Base-by-base conservation (phyloP, 2,329 filamentous ascomycete species). In the Incumbomyces delicatus region DNA sequence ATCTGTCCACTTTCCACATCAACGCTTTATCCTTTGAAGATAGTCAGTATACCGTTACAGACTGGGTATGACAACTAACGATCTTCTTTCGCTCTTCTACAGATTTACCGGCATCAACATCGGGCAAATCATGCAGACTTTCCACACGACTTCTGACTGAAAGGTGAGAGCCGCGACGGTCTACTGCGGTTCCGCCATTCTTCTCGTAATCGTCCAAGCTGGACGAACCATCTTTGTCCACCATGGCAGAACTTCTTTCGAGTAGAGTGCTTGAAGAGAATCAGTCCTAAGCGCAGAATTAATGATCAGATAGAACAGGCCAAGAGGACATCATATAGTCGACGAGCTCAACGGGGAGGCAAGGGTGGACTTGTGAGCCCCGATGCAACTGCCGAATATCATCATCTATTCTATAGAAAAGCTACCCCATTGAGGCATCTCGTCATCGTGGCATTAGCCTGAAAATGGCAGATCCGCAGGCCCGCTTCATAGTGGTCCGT, bases 31-130 rank as follows among this genome's bases (percentile, higher is more conserved):
- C 68, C 68, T 71, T 34, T 10, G 22, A 18, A 36, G 44, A 39
- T 40, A 20, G 16, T 44, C 20, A 22, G 20, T 33, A 13, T 20
- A n/a, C 36, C 34, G 17, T 18, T 13, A 16, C 13, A 2, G n/a
- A 41, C 6, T 27, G 22, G 5, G 13, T 6, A 13, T 7, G 6
- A 35, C 33, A 17, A 35, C 33, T 12, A 35, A 85, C 83, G 57
- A 78, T 75, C 40, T 65, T 71, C 14, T 73, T 74, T 53, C 68
- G 74, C 60, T 87, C 82, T 52, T 78, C 79, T 1, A 74, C 73
- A 33, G 72, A 79, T 55, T 84, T 64, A 7, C 78, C 78, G 34
- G 74, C 79, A 62, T 87, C 83, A 0, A 77, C 77, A 56, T 82
- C 77, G 11, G 58, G 56, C 1, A 60, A 58, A 8, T 38, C 47